phyloP scores from a whole-genome alignment of 306 rosid species.

The Pyrus betulifolia region DNA sequence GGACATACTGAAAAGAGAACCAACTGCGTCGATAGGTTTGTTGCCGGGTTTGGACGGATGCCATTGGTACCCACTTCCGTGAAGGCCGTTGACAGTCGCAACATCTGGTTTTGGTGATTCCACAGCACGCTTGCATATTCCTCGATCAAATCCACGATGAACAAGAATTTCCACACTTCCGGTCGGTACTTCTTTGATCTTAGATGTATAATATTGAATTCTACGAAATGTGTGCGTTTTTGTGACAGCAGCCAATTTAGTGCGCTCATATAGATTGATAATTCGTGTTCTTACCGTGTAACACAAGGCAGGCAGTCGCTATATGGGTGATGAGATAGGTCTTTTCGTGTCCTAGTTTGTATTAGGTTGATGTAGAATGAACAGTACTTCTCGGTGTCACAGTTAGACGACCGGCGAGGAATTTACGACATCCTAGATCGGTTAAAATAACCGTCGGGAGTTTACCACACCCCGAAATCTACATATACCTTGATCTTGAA shows the following conservation, averaged over 20 bases:
- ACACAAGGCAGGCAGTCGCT: constrained; percentile 33
- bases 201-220: constrained; percentile 34
- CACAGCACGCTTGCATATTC: neutral
- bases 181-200: constrained; percentile 20
- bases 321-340: neutral
- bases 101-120: constrained; percentile 77
- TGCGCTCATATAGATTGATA: constrained; percentile 25
- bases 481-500: neutral
- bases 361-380: constrained; percentile 12
- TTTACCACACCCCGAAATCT: no score
- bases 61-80: constrained; percentile 67
- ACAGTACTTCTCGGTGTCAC: neutral
- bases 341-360: neutral
- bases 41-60: constrained; percentile 55
- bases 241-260: constrained; percentile 18
- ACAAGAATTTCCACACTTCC: constrained; percentile 18
- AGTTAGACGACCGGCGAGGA: neutral
- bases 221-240: constrained; percentile 20
- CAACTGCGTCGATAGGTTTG: constrained; percentile 65
- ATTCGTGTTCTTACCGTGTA: constrained; percentile 35
- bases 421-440: neutral
- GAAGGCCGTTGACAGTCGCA: constrained; percentile 87
- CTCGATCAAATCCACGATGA: neutral
- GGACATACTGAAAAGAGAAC: constrained; percentile 79
- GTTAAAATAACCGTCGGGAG: no score